A percentile compares a stretch with the other conserved stretches of the same genome.
Conservation (phyloP, 768 basidiomycete genomes). For the Lactifluus pinguis region DNA sequence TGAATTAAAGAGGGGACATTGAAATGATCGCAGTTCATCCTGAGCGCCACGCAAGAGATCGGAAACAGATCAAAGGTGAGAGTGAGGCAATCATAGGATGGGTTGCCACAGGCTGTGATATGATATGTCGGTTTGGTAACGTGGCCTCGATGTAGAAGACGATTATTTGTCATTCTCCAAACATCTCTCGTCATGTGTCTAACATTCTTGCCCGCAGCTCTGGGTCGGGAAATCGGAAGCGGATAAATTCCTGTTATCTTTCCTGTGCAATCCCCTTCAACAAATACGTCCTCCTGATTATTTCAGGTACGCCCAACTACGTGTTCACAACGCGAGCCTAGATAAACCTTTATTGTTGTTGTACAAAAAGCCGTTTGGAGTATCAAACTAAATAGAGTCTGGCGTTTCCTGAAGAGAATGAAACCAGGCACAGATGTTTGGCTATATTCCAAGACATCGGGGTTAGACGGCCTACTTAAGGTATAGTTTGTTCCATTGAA, state of each 20-base stretch:
- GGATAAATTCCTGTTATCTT: conserved; percentile 13
- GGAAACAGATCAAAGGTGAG: conserved; percentile 1
- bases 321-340: not conserved
- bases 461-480: conserved; percentile 1
- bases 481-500: conserved; percentile 7
- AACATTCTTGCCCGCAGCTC: not conserved
- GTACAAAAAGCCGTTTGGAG: not conserved
- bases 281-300: not conserved
- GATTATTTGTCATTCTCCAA: not conserved
- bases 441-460: conserved; percentile 1
- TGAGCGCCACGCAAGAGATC: conserved; percentile 10
- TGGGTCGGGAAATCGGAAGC: conserved; percentile 5
- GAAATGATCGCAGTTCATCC: conserved; percentile 1
- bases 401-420: not conserved
- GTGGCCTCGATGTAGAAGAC: not conserved
- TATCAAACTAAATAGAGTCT: not conserved
- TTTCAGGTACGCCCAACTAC: not conserved
- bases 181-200: conserved; percentile 11
- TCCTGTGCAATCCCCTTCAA: not conserved
- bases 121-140: not conserved
- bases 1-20: not conserved
- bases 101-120: not conserved
- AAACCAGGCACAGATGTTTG: conserved; percentile 10
- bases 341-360: not conserved
- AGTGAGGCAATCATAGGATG: not conserved